Base-by-base conservation (phyloP, 768 basidiomycete genomes). In the Boletus rubroflammeus region DNA sequence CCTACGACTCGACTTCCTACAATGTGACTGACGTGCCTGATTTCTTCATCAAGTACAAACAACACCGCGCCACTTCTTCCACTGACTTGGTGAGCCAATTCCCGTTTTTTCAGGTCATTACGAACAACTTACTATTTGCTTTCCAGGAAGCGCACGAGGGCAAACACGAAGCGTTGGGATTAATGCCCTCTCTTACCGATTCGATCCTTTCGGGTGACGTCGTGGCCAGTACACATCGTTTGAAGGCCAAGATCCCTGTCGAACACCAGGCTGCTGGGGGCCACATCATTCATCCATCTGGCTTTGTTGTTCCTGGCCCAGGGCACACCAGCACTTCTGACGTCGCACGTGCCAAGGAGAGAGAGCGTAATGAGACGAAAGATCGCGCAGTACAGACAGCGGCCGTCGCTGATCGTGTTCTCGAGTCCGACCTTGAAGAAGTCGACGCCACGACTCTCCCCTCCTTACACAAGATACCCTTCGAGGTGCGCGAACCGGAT, bases 401-500 rank as follows among this genome's bases (percentile, higher is more conserved):
- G 0, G 64, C 72, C 1, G 66, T 74, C 21, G 66, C 69, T 10
- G 56, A 60, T 14, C 53, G 69, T 6, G 73, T 73, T 23, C 62
- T 64, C 36, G 67, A 73, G 50, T 69, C 67, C 19, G 56, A 69
- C 28, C 55, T 67, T 47, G 63, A 67, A 26, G 29, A 62, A 19
- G 60, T 71, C 42, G 29, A 62, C 2, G 65, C 67, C 2, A 68
- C 59, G 8, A 67, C 64, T 1, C 57, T 65, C 6, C 61, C 63
- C 10, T 50, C 58, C 17, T 45, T 36, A 5, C 70, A 72, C 57
- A 78, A 78, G 63, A 68, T 78, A 6, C 77, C 77, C 1, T 75
- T 74, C 23, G 77, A 78, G 58, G 67, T 76, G 0, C 58, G 65
- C 31, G 65, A 69, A 25, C 53, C 50, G 4, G 76, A 78, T 47